Conservation (phyloP, 2,329 filamentous ascomycete genomes). For the Beauveria sp. region DNA sequence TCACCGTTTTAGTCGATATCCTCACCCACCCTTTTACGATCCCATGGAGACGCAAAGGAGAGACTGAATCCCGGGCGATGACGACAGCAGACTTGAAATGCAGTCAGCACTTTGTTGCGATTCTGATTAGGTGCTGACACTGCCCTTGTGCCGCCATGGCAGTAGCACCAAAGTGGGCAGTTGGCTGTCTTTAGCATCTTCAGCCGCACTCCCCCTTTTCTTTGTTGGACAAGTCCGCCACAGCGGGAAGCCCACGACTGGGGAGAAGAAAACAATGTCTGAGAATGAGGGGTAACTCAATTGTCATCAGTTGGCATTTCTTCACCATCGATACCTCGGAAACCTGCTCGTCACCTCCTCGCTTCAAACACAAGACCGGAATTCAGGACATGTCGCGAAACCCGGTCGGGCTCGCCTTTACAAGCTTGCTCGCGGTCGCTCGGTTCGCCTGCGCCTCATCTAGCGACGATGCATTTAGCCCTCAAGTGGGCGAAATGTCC, state of each 20-base stretch:
- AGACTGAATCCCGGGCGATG: neutral
- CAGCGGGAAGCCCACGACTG: no score
- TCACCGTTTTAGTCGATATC: neutral
- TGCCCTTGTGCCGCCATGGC: neutral
- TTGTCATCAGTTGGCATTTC: neutral
- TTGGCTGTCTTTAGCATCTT: neutral
- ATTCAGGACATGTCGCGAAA: constrained; percentile 4
- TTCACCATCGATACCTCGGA: neutral
- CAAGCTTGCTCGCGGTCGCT: neutral
- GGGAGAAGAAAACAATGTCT: neutral
- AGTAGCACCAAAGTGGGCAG: neutral
- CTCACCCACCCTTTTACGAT: neutral
- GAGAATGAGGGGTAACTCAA: neutral
- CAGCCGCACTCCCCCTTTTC: neutral
- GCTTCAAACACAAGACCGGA: neutral
- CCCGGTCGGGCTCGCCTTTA: neutral
- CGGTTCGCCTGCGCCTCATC: constrained; percentile 4
- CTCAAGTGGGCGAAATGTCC: neutral
- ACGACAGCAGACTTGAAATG: neutral
- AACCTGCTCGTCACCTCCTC: neutral
- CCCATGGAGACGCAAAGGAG: neutral
- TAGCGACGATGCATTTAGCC: neutral
- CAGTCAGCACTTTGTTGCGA: neutral
- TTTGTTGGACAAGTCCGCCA: no score
- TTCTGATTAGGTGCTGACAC: constrained; percentile 10